Evolutionary conservation across 2,329 filamentous ascomycete genomes (phyloP).

Genomic region (Ambrosiella xylebori): DNA sequence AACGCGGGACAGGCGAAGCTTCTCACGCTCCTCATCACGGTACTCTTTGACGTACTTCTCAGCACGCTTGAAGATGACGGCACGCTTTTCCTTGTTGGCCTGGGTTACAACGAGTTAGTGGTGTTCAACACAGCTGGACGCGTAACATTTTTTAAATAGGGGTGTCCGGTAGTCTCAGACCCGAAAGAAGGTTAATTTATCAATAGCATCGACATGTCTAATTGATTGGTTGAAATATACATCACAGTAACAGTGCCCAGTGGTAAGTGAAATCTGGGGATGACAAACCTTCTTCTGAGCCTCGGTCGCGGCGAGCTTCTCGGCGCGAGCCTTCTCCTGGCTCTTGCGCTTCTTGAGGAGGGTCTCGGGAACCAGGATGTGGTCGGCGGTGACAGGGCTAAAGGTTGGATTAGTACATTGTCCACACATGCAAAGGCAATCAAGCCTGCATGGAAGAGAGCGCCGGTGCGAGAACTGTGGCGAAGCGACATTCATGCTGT

Average conservation of each 20-base stretch:
- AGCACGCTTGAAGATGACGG: slow-evolving; percentile 98
- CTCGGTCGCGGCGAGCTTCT: slow-evolving; percentile 59
- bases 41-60: slow-evolving; percentile 99
- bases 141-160: slow-evolving; percentile 9
- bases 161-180: slow-evolving; percentile 49
- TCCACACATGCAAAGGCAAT: slow-evolving; percentile 37
- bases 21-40: slow-evolving; percentile 94
- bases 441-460: slow-evolving; percentile 41
- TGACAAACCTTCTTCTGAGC: slow-evolving; percentile 81
- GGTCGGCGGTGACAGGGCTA: slow-evolving; percentile 83
- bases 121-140: not conserved
- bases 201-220: slow-evolving; percentile 99
- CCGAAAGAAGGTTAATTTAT: slow-evolving; percentile 98
- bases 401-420: slow-evolving; percentile 62
- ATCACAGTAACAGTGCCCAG: slow-evolving; percentile 40
- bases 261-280: not conserved
- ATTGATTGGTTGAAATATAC: slow-evolving; percentile 58
- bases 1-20: slow-evolving; percentile 77
- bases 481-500: slow-evolving; percentile 81
- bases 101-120: slow-evolving; percentile 23
- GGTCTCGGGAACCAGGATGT: slow-evolving; percentile 96
- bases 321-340: slow-evolving; percentile 96
- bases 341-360: slow-evolving; percentile 99
- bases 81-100: slow-evolving; percentile 98
- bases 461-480: slow-evolving; percentile 88